phyloP scores from a whole-genome alignment of 306 rosid species.

The Prunus armeniaca region DNA sequence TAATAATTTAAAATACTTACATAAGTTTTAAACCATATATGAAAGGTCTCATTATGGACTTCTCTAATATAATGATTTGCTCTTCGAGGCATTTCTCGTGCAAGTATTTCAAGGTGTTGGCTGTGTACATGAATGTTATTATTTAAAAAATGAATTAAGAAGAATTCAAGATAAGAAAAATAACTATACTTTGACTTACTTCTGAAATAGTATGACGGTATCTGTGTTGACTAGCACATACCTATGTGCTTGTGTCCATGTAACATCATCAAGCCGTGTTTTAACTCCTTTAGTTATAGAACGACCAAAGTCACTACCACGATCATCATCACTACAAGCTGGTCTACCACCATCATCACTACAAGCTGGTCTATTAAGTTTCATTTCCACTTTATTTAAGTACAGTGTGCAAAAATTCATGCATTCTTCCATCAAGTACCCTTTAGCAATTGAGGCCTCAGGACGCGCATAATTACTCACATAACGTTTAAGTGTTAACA shows the following conservation, averaged over 20 bases:
- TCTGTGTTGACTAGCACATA: not conserved
- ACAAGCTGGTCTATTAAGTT: not conserved
- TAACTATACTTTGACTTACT: not conserved
- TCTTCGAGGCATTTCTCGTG: not conserved
- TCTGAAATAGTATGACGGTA: not conserved
- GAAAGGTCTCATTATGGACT: not conserved
- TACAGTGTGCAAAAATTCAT: not conserved
- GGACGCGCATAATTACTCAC: too few species aligned
- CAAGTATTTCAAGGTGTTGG: not conserved
- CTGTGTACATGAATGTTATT: not conserved
- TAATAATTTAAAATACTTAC: not conserved
- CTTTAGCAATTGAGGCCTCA: not conserved
- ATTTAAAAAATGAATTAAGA: not conserved
- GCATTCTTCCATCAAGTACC: not conserved
- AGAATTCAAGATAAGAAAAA: too few species aligned
- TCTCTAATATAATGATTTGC: not conserved
- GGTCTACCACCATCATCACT: slow-evolving; percentile 8
- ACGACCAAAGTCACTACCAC: not conserved
- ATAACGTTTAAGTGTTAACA: not conserved
- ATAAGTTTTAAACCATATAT: not conserved
- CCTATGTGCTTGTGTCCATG: not conserved
- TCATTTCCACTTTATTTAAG: not conserved
- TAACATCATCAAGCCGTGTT: not conserved
- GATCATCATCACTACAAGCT: too few species aligned
- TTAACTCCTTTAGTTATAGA: not conserved